These are phyloP conservation scores for Penicillium concentricum DNA, from an alignment of 2,329 filamentous ascomycete genomes.

Conservation along the genomic window DNA sequence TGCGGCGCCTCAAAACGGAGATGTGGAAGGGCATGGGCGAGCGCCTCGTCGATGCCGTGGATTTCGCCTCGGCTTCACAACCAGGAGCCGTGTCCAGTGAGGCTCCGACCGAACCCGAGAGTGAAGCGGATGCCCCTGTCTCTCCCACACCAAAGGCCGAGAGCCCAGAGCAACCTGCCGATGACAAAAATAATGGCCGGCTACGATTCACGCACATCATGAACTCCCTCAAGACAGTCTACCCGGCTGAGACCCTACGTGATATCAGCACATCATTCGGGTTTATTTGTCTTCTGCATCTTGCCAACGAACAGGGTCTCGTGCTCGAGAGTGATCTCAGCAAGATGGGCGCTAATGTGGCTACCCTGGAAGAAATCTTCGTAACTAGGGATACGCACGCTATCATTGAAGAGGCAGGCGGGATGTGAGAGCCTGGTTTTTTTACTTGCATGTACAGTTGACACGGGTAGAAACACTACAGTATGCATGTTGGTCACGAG, in stretches of 20 bases:
- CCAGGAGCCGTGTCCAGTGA: constrained; percentile 26
- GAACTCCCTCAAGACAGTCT: constrained; percentile 82
- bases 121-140: constrained; percentile 28
- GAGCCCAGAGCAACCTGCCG: constrained; percentile 26
- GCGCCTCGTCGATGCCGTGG: constrained; percentile 37
- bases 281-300: constrained; percentile 87
- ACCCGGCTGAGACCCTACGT: constrained; percentile 79
- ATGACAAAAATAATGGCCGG: constrained; percentile 48
- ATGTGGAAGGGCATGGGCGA: constrained; percentile 64
- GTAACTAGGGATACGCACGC: constrained; percentile 42
- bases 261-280: constrained; percentile 93
- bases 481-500: constrained; percentile 18
- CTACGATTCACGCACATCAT: constrained; percentile 90
- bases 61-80: constrained; percentile 33
- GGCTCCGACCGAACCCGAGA: constrained; percentile 19
- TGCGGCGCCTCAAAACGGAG: constrained; percentile 62
- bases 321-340: constrained; percentile 63
- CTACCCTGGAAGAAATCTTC: constrained; percentile 46
- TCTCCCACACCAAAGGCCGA: constrained; percentile 37
- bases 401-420: constrained; percentile 37
- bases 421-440: constrained; percentile 19
- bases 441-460: constrained; percentile 21
- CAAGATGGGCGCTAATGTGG: constrained; percentile 25
- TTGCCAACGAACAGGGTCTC: constrained; percentile 91
- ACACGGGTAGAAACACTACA: constrained; percentile 7